These are phyloP conservation scores for Lobosporangium transversale DNA, from an alignment of 192 early-diverging fungal genomes.

Conservation along the genomic window DNA sequence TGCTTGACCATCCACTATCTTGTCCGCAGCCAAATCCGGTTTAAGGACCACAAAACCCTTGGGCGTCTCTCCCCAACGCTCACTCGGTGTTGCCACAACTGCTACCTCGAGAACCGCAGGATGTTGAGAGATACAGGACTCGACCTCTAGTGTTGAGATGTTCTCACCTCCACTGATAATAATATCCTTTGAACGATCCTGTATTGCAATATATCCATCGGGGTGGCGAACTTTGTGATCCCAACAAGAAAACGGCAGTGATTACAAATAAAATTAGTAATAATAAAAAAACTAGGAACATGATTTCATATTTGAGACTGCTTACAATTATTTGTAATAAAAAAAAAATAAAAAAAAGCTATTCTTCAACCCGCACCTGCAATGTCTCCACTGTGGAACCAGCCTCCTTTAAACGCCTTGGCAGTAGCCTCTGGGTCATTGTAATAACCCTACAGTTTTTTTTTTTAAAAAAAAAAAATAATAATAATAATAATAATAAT, in stretches of 20 bases:
- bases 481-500: not conserved
- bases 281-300: too few species aligned
- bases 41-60: constrained; percentile 65
- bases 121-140: constrained; percentile 59
- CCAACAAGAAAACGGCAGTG: not conserved
- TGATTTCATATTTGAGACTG: too few species aligned
- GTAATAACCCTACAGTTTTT: constrained; percentile 23
- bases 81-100: constrained; percentile 65
- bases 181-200: constrained; percentile 70
- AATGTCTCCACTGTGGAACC: constrained; percentile 70
- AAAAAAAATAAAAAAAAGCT: too few species aligned
- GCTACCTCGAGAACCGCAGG: constrained; percentile 64
- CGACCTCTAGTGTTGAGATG: constrained; percentile 66
- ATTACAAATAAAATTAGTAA: not conserved
- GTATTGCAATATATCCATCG: constrained; percentile 68
- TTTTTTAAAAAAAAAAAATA: not conserved
- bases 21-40: constrained; percentile 22
- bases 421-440: constrained; percentile 65
- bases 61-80: constrained; percentile 70
- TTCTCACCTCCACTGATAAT: constrained; percentile 74
- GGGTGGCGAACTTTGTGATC: constrained; percentile 54
- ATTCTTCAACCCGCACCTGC: constrained; percentile 54
- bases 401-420: constrained; percentile 63
- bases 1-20: constrained; percentile 19
- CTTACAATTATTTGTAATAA: too few species aligned